phyloP scores from a whole-genome alignment of 352 stramenopile species.

The Pythium apleroticum region DNA sequence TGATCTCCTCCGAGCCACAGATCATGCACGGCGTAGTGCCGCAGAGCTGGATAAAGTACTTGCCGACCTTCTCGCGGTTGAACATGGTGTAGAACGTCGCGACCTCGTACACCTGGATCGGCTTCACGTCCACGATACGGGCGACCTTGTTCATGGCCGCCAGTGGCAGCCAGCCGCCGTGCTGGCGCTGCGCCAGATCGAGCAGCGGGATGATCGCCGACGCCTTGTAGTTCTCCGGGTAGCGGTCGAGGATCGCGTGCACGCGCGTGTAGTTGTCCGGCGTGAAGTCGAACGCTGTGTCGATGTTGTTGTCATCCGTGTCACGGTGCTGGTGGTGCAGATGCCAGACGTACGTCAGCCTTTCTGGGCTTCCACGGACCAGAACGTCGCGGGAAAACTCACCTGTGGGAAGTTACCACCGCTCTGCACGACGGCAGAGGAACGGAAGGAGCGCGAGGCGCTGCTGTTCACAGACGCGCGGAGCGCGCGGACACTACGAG shows the following conservation, averaged over 20 bases:
- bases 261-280: conserved; percentile 97
- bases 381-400: not conserved
- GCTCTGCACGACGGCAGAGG: conserved; percentile 39
- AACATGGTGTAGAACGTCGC: conserved; percentile 99
- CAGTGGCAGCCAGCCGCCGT: conserved; percentile 97
- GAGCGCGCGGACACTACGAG: conserved; percentile 55
- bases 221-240: conserved; percentile 99
- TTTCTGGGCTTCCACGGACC: not conserved
- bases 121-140: conserved; percentile 95
- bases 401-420: conserved; percentile 28
- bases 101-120: conserved; percentile 99
- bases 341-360: not conserved
- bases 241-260: conserved; percentile 95
- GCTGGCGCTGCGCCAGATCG: conserved; percentile 95
- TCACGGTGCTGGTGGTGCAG: conserved; percentile 88
- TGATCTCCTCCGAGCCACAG: conserved; percentile 99
- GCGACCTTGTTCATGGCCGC: conserved; percentile 99
- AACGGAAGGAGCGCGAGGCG: conserved; percentile 42
- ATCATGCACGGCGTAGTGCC: conserved; percentile 99
- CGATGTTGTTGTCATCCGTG: conserved; percentile 95
- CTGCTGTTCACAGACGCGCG: conserved; percentile 31
- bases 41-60: conserved; percentile 97
- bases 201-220: conserved; percentile 98
- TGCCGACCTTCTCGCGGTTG: conserved; percentile 94
- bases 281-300: conserved; percentile 98